phyloP scores from a whole-genome alignment of 2,329 filamentous ascomycete species.

The Colletotrichum viniferum region DNA sequence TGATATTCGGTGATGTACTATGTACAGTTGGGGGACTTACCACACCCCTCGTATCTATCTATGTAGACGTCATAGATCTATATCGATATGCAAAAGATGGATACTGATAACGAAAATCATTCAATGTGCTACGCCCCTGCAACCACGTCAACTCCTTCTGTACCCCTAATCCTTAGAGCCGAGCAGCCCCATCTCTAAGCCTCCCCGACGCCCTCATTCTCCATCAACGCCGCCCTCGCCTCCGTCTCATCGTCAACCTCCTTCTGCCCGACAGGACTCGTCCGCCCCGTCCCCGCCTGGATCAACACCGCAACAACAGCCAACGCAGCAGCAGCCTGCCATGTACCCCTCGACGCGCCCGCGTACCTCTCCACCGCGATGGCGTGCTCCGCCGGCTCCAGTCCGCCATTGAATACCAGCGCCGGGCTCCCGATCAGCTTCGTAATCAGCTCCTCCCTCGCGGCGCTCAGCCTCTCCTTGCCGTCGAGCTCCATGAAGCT shows the following conservation, averaged over 20 bases:
- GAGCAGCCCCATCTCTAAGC: constrained; percentile 13
- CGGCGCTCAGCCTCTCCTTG: constrained; percentile 31
- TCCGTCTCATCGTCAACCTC: constrained; percentile 35
- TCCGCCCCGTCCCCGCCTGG: constrained; percentile 58
- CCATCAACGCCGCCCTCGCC: constrained; percentile 27
- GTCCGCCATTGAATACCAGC: constrained; percentile 47
- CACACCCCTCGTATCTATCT: neutral
- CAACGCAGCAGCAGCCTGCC: constrained; percentile 50
- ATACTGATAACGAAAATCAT: neutral
- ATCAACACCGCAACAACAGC: constrained; percentile 47
- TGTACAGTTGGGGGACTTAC: neutral
- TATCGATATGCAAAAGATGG: neutral
- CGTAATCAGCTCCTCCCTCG: constrained; percentile 44
- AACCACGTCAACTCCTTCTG: neutral
- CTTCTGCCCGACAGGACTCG: constrained; percentile 43
- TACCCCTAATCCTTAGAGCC: neutral
- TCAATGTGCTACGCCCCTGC: neutral
- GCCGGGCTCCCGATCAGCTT: constrained; percentile 56
- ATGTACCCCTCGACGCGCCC: constrained; percentile 47
- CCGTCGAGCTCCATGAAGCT: constrained; percentile 59
- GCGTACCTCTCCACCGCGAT: constrained; percentile 55
- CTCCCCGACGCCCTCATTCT: constrained; percentile 36
- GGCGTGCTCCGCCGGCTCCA: constrained; percentile 43
- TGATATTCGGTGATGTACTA: neutral
- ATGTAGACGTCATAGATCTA: neutral